Base-by-base conservation (phyloP, 1,139 yeast species). In the Kluyveromyces marxianus region DNA sequence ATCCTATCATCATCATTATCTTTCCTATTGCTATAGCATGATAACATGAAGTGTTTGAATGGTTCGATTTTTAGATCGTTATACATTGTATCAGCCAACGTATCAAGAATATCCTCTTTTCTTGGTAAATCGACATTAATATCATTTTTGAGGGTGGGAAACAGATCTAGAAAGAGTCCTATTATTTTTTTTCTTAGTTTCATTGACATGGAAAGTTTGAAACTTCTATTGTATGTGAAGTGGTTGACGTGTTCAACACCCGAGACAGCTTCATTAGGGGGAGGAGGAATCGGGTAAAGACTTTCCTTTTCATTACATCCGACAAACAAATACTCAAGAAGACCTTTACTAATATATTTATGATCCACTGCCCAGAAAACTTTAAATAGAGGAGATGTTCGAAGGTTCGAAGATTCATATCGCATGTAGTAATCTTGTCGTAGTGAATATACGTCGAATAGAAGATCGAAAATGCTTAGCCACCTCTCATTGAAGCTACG, bases 381-480 rank as follows among this genome's bases (percentile, higher is more conserved):
- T 25, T 27, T 35, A 10, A 26, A 33, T 4, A 35, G 54, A 51
- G 31, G 60, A 51, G 27, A 50, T 42, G 7, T 35, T 35, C 2
- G 47, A 37, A 38, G 54, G 52, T 26, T 51, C 40, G 3, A 42
- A 25, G 25, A 6, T 14, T 37, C 31, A 30, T n/a, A 27, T 4
- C 21, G 24, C 10, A 37, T 28, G 25, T 8, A 37, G 39, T 58
- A 60, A 14, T 49, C 56, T 27, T 59, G 63, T 31, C 63, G 50
- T 26, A 59, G 44, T 6, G 50, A 54, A 32, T 54, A 49, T 4
- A 60, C 31, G 31, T 55, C 57, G 14, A 60, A 43, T 3, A 61
- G 26, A 3, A 60, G 40, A 26, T 47, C 42, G 28, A 58, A 39
- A 10, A 62, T 36, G 4, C 61, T 60, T 28, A 55, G 42, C 66